These are phyloP conservation scores for Saccharomyces pastorianus DNA, from an alignment of 1,139 yeast genomes.

Conservation along the genomic window DNA sequence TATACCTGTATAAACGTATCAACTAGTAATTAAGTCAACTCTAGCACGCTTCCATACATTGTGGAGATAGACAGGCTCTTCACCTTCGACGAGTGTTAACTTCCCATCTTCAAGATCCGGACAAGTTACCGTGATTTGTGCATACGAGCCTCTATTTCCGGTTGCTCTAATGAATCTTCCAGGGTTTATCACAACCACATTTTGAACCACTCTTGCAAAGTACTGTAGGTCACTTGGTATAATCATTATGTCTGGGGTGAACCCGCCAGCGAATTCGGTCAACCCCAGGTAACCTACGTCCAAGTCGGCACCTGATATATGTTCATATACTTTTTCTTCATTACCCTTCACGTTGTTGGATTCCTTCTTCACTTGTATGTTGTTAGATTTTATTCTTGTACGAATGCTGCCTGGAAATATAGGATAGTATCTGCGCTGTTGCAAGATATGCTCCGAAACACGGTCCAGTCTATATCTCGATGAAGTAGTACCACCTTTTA, in stretches of 20 bases:
- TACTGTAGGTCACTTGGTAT: slow-evolving; percentile 69
- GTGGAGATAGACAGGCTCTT: slow-evolving; percentile 47
- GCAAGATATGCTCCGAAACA: slow-evolving; percentile 57
- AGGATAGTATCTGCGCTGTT: slow-evolving; percentile 82
- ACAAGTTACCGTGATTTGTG: slow-evolving; percentile 46
- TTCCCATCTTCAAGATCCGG: slow-evolving; percentile 36
- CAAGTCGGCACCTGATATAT: slow-evolving; percentile 50
- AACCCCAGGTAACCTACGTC: slow-evolving; percentile 79
- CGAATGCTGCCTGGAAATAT: slow-evolving; percentile 61
- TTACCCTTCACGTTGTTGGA: background rate
- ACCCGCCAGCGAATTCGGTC: slow-evolving; percentile 58
- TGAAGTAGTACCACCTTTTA: slow-evolving; percentile 35
- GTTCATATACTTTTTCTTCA: slow-evolving; percentile 18
- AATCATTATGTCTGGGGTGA: slow-evolving; percentile 73
- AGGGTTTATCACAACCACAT: slow-evolving; percentile 77
- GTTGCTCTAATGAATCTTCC: slow-evolving; percentile 60
- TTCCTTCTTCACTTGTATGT: slow-evolving; percentile 16
- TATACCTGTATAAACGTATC: slow-evolving; percentile 1
- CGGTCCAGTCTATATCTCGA: slow-evolving; percentile 58
- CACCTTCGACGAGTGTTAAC: slow-evolving; percentile 33
- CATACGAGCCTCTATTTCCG: slow-evolving; percentile 59
- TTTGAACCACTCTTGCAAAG: slow-evolving; percentile 68
- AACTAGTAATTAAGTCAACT: slow-evolving; percentile 58
- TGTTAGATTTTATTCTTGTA: slow-evolving; percentile 21
- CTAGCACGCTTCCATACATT: slow-evolving; percentile 70